Evolutionary conservation across 257 asterid species (phyloP).

Genomic region (Rauvolfia tetraphylla): DNA sequence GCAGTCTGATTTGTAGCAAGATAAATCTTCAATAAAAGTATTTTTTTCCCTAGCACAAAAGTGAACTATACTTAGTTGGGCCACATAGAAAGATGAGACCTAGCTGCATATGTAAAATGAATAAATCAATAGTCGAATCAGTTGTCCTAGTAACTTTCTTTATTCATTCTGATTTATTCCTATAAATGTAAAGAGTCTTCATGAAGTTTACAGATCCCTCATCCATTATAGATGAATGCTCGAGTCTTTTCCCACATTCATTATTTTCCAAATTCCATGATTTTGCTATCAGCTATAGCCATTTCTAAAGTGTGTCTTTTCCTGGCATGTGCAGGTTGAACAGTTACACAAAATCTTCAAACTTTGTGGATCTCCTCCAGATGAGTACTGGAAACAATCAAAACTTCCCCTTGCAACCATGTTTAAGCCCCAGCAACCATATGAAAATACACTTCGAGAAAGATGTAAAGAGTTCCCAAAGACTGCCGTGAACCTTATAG

Average conservation of each 20-base stretch:
- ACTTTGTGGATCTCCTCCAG: constrained; percentile 78
- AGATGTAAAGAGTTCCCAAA: constrained; percentile 81
- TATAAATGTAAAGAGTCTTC: no score
- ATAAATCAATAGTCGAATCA: neutral
- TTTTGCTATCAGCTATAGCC: neutral
- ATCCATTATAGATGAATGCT: neutral
- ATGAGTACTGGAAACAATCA: constrained; percentile 75
- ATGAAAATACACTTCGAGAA: constrained; percentile 66
- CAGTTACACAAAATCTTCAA: constrained; percentile 90
- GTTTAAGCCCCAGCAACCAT: constrained; percentile 89
- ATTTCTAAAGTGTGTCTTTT: neutral
- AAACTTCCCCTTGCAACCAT: constrained; percentile 73
- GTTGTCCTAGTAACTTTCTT: neutral
- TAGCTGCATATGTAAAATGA: neutral
- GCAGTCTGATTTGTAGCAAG: neutral
- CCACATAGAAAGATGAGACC: neutral
- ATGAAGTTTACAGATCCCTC: neutral
- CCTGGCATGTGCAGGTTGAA: constrained; percentile 57
- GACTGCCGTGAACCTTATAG: constrained; percentile 59
- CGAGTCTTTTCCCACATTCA: neutral
- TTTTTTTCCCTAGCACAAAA: neutral
- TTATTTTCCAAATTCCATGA: neutral
- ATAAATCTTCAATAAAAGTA: neutral
- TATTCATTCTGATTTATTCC: neutral
- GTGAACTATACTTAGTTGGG: no score